phyloP scores from a whole-genome alignment of 352 stramenopile genomes.

The Phytophthora chlamydospora region DNA sequence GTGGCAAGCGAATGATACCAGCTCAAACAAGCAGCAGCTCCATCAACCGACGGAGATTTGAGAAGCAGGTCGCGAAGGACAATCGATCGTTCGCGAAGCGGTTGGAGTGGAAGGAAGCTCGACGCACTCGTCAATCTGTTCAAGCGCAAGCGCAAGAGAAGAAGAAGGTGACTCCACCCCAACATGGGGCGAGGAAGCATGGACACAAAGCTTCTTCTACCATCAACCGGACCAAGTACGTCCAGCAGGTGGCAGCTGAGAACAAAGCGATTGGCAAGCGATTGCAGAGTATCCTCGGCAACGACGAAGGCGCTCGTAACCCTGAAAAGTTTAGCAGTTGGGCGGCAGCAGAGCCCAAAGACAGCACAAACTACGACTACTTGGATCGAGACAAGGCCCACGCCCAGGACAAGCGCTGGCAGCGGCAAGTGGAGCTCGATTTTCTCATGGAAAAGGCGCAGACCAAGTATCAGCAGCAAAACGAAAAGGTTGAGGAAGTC shows the following conservation, averaged over 20 bases:
- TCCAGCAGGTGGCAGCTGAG: slow-evolving; percentile 51
- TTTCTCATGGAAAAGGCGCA: slow-evolving; percentile 66
- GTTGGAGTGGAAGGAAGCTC: slow-evolving; percentile 44
- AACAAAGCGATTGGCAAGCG: slow-evolving; percentile 66
- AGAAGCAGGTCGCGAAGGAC: slow-evolving; percentile 59
- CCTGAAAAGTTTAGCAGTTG: slow-evolving; percentile 25
- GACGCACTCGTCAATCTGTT: slow-evolving; percentile 33
- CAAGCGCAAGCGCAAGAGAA: slow-evolving; percentile 53
- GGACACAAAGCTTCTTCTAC: slow-evolving; percentile 62
- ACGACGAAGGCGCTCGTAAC: slow-evolving; percentile 23
- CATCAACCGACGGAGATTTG: slow-evolving; percentile 62
- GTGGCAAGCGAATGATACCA: slow-evolving; percentile 12
- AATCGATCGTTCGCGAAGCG: slow-evolving; percentile 67
- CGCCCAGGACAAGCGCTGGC: slow-evolving; percentile 46
- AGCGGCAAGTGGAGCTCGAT: slow-evolving; percentile 58
- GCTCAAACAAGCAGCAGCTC: slow-evolving; percentile 57
- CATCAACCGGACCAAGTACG: slow-evolving; percentile 70
- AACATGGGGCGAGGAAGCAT: slow-evolving; percentile 49
- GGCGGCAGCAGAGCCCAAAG: slow-evolving; percentile 31
- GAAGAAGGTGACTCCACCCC: slow-evolving; percentile 36
- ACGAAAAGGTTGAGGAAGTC: slow-evolving; percentile 57
- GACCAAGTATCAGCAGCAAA: slow-evolving; percentile 63
- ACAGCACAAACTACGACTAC: slow-evolving; percentile 33
- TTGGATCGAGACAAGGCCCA: slow-evolving; percentile 58
- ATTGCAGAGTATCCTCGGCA: slow-evolving; percentile 45